Evolutionary conservation across 2,329 filamentous ascomycete genomes (phyloP).

Genomic region (Fusarium torreyae): DNA sequence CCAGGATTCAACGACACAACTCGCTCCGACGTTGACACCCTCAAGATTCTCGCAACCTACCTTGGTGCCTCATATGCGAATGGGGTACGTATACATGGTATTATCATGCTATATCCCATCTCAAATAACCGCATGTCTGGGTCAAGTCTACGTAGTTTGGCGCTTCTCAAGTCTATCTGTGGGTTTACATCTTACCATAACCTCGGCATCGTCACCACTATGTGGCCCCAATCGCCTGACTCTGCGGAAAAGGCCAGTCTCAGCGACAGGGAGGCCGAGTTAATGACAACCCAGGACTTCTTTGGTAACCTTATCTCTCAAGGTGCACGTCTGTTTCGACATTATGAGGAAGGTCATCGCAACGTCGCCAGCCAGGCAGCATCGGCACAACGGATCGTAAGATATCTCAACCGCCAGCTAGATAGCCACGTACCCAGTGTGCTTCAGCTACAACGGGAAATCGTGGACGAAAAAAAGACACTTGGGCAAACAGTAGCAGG

Average conservation of each 20-base stretch:
- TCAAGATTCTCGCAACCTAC: conserved; percentile 25
- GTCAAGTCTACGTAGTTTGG: conserved; percentile 9
- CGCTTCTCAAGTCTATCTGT: conserved; percentile 13
- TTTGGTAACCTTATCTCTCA: too few relatives aligned
- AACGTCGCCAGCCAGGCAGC: too few relatives aligned
- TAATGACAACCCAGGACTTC: too few relatives aligned
- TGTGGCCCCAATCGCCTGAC: too few relatives aligned
- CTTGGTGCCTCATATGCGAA: conserved; percentile 31
- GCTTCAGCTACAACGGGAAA: too few relatives aligned
- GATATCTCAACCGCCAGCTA: too few relatives aligned
- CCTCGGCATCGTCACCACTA: conserved; percentile 25
- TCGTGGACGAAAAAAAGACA: conserved; percentile 6
- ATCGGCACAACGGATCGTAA: too few relatives aligned
- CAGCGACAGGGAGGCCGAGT: too few relatives aligned
- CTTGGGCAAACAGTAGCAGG: conserved; percentile 13
- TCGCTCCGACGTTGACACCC: conserved; percentile 22
- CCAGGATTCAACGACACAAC: conserved; percentile 32
- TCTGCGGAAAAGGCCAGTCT: too few relatives aligned
- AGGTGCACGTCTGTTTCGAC: too few relatives aligned
- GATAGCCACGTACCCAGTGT: too few relatives aligned
- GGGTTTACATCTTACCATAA: conserved; percentile 1
- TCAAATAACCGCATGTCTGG: conserved; percentile 32
- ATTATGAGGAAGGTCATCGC: too few relatives aligned
- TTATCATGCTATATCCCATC: conserved; percentile 27
- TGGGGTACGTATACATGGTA: conserved; percentile 9